phyloP scores from a whole-genome alignment of 2,329 filamentous ascomycete genomes.

The Aureobasidium leucospermi region DNA sequence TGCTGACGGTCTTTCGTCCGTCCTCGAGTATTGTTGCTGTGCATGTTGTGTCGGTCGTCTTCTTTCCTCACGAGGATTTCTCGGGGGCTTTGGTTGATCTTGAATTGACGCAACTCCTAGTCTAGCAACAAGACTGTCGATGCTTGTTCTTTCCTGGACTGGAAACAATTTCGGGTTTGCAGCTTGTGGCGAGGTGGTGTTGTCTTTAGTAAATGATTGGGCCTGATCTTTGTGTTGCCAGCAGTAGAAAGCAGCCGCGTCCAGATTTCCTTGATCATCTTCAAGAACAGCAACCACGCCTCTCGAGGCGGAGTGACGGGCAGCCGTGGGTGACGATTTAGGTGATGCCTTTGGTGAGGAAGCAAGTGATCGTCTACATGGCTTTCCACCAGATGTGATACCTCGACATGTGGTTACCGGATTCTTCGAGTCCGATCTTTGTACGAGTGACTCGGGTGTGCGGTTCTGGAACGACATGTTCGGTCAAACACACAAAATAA shows the following conservation, averaged over 20 bases:
- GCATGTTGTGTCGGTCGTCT: neutral
- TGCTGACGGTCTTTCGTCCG: neutral
- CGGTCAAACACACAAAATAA: neutral
- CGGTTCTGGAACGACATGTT: conserved; percentile 12
- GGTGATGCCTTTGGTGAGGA: conserved; percentile 32
- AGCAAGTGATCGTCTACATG: conserved; percentile 68
- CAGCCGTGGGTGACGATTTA: conserved; percentile 24
- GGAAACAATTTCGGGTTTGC: neutral
- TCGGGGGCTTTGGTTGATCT: neutral
- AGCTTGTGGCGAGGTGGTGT: conserved; percentile 15
- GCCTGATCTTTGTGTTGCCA: conserved; percentile 95
- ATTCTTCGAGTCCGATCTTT: conserved; percentile 77
- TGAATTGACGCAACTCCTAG: conserved; percentile 44
- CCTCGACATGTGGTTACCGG: conserved; percentile 80
- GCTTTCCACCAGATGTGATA: conserved; percentile 71
- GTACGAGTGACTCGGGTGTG: conserved; percentile 74
- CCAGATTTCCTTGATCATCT: conserved; percentile 47
- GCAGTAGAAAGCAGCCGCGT: conserved; percentile 64
- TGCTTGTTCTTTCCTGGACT: conserved; percentile 61
- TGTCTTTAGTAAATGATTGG: conserved; percentile 28
- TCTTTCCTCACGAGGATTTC: neutral
- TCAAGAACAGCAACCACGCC: conserved; percentile 36
- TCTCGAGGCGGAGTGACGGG: conserved; percentile 18
- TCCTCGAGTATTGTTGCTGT: neutral
- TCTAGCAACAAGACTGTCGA: conserved; percentile 79